phyloP scores from a whole-genome alignment of 1,284 basidiomycete genomes.

The Testicularia cyperi region DNA sequence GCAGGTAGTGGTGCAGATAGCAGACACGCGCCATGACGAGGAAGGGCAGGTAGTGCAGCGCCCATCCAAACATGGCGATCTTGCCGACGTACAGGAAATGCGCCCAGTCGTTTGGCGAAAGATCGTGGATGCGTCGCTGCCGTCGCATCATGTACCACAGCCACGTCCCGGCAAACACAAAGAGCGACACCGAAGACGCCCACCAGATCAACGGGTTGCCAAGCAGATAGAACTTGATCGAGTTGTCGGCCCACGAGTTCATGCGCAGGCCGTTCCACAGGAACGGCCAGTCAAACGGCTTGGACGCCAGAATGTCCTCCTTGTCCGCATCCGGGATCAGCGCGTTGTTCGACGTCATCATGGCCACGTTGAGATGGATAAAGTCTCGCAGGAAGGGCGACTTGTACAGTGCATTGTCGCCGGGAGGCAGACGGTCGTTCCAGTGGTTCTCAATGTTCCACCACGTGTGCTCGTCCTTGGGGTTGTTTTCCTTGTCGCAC shows the following conservation, averaged over 20 bases:
- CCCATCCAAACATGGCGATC: slow-evolving; percentile 87
- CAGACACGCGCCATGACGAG: slow-evolving; percentile 68
- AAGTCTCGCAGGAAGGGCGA: slow-evolving; percentile 96
- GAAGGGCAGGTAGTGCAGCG: slow-evolving; percentile 87
- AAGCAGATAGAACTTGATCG: slow-evolving; percentile 89
- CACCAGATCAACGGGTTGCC: slow-evolving; percentile 94
- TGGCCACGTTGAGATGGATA: slow-evolving; percentile 97
- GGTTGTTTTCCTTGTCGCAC: slow-evolving; percentile 85
- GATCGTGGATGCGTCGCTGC: slow-evolving; percentile 87
- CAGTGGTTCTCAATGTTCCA: slow-evolving; percentile 98
- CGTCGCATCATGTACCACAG: slow-evolving; percentile 75
- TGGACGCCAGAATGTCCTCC: slow-evolving; percentile 91
- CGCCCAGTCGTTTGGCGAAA: slow-evolving; percentile 84
- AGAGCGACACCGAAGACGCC: slow-evolving; percentile 72
- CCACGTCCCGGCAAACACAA: slow-evolving; percentile 66
- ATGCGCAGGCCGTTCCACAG: slow-evolving; percentile 80
- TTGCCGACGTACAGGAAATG: slow-evolving; percentile 92
- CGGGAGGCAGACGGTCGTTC: slow-evolving; percentile 86
- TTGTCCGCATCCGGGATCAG: slow-evolving; percentile 96
- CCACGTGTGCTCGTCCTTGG: slow-evolving; percentile 80
- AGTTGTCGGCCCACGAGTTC: slow-evolving; percentile 90
- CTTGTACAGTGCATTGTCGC: slow-evolving; percentile 77
- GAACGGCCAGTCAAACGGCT: slow-evolving; percentile 91
- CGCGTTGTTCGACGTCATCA: slow-evolving; percentile 99
- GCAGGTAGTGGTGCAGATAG: slow-evolving; percentile 79